Evolutionary conservation across 1,284 basidiomycete genomes (phyloP), one percentile per base, ranked within the genome.

Genomic region (Trichosporon faecale): DNA sequence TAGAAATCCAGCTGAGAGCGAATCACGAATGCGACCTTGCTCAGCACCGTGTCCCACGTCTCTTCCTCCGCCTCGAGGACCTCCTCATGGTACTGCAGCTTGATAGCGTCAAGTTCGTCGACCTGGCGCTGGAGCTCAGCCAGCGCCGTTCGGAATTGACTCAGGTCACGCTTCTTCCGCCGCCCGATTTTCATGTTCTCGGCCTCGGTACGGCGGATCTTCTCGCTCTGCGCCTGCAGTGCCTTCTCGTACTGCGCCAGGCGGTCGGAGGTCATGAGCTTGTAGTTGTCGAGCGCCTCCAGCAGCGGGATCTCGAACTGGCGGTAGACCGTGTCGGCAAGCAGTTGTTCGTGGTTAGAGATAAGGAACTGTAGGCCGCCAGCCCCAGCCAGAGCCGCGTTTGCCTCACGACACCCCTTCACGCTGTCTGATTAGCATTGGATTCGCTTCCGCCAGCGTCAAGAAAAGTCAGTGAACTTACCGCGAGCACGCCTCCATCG

Each of bases 321-420:
- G 76, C 91, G 91, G 83, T 95, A 93, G 61, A 96, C 86, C 3
- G 91, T 89, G 78, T 94, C 93, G 35, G 92, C 89, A 77, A 97
- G 85, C 67, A 97, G 88, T 81, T 94, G 93, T 87, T 92, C 94
- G 77, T 96, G 93, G 82, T 96, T 96, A 68, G 91, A 90, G 78
- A 96, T 91, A 74, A 98, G 88, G 82, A 94, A 93, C 82, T 97
- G 94, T 66, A 97, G 85, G 1, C 95, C 95, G 18, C 91, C 90
- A n/a, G 91, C 89, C 37, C 80, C 81, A 5, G 91, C 92, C 78
- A 94, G 89, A 6, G 75, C 78, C 61, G 79, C 77, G 61, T 82
- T 80, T 14, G 80, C 77, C 6, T 76, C 71, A 6, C 80, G 73
- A 64, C 82, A 83, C 0, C 82, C 81, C 72, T 82, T 82, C 21